Base-by-base conservation (phyloP, 345 rosid species). In the Eucalyptus sp. region DNA sequence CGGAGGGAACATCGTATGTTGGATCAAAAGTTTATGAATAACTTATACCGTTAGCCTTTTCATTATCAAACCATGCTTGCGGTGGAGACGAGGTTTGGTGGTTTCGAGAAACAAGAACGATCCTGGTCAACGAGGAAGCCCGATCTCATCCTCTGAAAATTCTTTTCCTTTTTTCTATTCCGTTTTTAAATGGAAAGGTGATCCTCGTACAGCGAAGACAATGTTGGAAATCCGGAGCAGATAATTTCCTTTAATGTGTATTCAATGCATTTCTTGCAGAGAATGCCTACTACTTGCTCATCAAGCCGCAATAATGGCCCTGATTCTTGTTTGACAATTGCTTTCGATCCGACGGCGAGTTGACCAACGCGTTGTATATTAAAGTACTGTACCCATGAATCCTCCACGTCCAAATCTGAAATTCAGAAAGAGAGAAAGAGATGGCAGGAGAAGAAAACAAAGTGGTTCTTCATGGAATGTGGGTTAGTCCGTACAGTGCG, bases 391-490 rank as follows among this genome's bases (percentile, higher is more conserved):
- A 7, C 41, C 86, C 31, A 46, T 33, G 37, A 15, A 46, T 24
- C 87, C 58, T 85, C 33, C 87, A 27, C 10, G 52, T 43, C 51
- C 49, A 83, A 7, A 83, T 43, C 49, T 43, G 86, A 46, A 87
- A 58, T 16, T 27, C 50, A 52, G 1, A 52, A 43, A 37, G 43
- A 49, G 41, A 51, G 50, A 52, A 31, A 88, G 88, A 33, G 44
- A 66, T 90, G 48, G 92, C 86, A 89, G 90, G 83, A 49, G 90
- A 91, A 91, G 92, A 90, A 84, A 88, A 90, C 92, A 86, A 84
- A 86, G 94, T 93, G 31, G 91, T 48, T 50, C 91, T 93, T 20
- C 89, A 90, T 58, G 93, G 93, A 87, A 89, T 81, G 52, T 88
- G 90, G 87, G 29, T 13, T 44, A 92, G 94, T 87, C 90, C 92